Evolutionary conservation across 208 protist species (phyloP), one percentile per base, ranked within the genome.

Genomic region (Crithidia bombi): DNA sequence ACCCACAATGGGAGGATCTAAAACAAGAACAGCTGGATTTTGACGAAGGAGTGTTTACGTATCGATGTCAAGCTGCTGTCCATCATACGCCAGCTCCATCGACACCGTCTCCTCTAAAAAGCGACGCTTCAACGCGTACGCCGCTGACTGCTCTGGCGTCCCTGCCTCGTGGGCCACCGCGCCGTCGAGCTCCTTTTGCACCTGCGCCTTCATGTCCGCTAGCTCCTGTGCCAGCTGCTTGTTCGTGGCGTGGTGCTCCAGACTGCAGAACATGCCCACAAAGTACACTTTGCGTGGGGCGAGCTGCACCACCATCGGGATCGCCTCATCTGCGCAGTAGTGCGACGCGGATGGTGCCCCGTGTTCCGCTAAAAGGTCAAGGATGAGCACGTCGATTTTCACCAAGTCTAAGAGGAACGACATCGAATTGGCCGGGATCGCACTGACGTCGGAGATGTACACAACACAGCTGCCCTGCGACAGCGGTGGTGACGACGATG

Each of bases 261-360:
- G 43, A 49, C 80, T 83, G 73, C 91, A 96, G 52, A 89, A 96
- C 91, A 94, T 96, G 0, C 89, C 91, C 26, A 93, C 83, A 57
- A 79, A 83, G 72, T 91, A 94, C 19, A 75, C 73, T 19, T 64
- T 62, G 25, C 46, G 54, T 15, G 91, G 91, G 0, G 78, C 73
- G 5, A 93, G 73, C 23, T 12, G 32, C 19, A 59, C 69, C 14
- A 94, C 65, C 35, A 90, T 73, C 36, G 75, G 75, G 44, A 92
- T 75, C 5, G 83, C 66, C 46, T 94, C 87, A 49, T 96, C 89
- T 52, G 81, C 85, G 65, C 91, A 93, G 54, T 80, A 86, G 78
- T 96, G 91, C 59, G 89, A 75, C 3, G 81, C 58, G 30, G 82
- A 82, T 7, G 57, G 41, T 12, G 59, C 21, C 14, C 85, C 89